These are phyloP conservation scores for Cicer yamashitae DNA, from an alignment of 306 rosid species.

Conservation along the genomic window DNA sequence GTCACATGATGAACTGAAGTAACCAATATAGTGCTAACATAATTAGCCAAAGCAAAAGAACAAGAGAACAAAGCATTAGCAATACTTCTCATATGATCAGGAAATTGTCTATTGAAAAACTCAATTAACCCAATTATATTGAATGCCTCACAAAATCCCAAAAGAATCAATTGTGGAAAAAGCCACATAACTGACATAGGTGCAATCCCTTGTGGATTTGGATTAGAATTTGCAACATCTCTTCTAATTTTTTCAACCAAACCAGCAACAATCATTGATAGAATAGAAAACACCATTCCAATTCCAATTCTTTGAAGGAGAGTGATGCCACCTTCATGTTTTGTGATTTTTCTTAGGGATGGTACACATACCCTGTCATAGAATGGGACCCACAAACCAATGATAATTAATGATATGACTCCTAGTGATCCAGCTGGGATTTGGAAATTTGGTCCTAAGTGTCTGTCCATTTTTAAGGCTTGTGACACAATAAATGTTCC, in stretches of 20 bases:
- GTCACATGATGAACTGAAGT: conserved; percentile 54
- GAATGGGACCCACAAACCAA: conserved; percentile 50
- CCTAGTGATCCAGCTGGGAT: conserved; percentile 52
- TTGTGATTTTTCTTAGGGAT: conserved; percentile 38
- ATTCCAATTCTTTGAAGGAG: conserved; percentile 55
- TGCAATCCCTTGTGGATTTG: conserved; percentile 41
- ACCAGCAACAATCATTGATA: conserved; percentile 51
- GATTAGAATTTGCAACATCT: conserved; percentile 41
- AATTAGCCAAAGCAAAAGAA: conserved; percentile 62
- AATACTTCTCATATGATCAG: conserved; percentile 71
- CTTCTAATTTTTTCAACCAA: conserved; percentile 46
- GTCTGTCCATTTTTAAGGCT: conserved; percentile 61
- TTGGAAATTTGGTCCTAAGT: conserved; percentile 51
- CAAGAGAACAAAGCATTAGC: conserved; percentile 68
- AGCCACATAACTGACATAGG: conserved; percentile 67
- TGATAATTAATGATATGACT: conserved; percentile 46
- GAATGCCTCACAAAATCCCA: conserved; percentile 77
- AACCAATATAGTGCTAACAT: conserved; percentile 58
- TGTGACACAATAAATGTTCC: conserved; percentile 61
- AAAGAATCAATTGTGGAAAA: conserved; percentile 57
- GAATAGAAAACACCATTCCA: conserved; percentile 47
- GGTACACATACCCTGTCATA: conserved; percentile 53
- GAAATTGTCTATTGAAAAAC: conserved; percentile 69
- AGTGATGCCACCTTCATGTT: conserved; percentile 48
- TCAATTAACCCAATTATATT: conserved; percentile 65